These are phyloP conservation scores for Ceriops decandra DNA, from an alignment of 345 rosid species.

Conservation along the genomic window DNA sequence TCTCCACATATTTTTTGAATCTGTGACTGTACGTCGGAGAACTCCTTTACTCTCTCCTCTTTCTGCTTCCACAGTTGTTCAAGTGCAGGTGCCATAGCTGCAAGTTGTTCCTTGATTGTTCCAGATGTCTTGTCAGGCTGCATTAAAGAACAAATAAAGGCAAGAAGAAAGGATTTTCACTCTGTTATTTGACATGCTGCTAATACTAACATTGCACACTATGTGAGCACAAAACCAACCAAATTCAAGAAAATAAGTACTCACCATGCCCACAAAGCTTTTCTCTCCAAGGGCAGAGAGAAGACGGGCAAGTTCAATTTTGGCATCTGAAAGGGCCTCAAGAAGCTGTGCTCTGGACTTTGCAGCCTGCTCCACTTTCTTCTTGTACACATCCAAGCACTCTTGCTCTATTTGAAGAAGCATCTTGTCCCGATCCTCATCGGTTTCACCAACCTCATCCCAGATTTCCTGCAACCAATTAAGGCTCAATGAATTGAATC, in stretches of 20 bases:
- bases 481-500: slow-evolving; percentile 6
- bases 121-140: slow-evolving; percentile 79
- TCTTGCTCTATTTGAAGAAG: slow-evolving; percentile 92
- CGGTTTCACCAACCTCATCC: slow-evolving; percentile 98
- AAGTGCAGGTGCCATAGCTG: slow-evolving; percentile 85
- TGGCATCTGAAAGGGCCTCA: slow-evolving; percentile 79
- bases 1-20: slow-evolving; percentile 88
- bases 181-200: not conserved
- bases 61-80: slow-evolving; percentile 91
- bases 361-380: slow-evolving; percentile 84
- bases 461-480: slow-evolving; percentile 66
- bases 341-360: slow-evolving; percentile 86
- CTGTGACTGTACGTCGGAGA: slow-evolving; percentile 75
- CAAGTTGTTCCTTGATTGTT: slow-evolving; percentile 95
- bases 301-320: slow-evolving; percentile 71
- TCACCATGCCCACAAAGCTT: slow-evolving; percentile 58
- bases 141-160: slow-evolving; percentile 17
- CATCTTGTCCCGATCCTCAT: slow-evolving; percentile 89
- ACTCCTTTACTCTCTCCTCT: slow-evolving; percentile 76
- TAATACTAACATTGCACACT: no score
- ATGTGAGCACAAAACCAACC: not conserved
- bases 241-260: slow-evolving; percentile 20
- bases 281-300: slow-evolving; percentile 82
- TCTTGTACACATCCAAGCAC: slow-evolving; percentile 88
- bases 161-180: slow-evolving; percentile 11